Evolutionary conservation across 179 eudicot genomes (phyloP), one percentile per base, ranked within the genome.

Genomic region (Beta corolliflora): DNA sequence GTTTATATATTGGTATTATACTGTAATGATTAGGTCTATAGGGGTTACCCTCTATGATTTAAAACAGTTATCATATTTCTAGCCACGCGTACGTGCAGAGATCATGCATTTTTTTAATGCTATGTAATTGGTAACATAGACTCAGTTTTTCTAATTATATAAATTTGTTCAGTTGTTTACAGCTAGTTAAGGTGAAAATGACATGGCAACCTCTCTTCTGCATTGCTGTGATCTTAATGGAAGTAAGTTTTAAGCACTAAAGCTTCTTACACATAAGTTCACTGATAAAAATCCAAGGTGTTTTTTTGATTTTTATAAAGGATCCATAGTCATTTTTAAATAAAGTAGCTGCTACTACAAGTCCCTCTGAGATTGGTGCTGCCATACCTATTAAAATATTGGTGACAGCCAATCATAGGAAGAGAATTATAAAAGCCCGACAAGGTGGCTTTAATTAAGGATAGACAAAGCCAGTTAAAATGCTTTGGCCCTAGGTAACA

Each of bases 381-480:
- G 70, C 76, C 70, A 71, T 73, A 65, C 59, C 61, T 71, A 84
- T 64, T 77, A 81, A 80, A 84, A 29, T 23, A 71, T 63, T 58
- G 41, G 81, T 79, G 83, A 83, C 80, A 68, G 80, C 85, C 88
- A 88, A 88, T 88, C 78, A 85, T 85, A 85, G 80, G 90, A 64
- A 70, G 84, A 75, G 81, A 77, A 55, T 69, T 74, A 53, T 64
- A 79, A 72, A 81, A 83, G 81, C 85, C 88, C 83, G 85, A 83
- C 86, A 88, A 70, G 50, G 82, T 77, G 86, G 90, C 88, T 82
- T 85, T 83, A 80, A 71, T 85, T 88, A 81, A 83, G 90, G 88
- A 68, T 70, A 85, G 88, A 87, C 86, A 87, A 81, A 87, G 84
- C 86, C 88, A 85, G 85, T 88, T 81, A 88, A 85, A 81, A 73